Evolutionary conservation across 345 rosid species (phyloP), one percentile per base, ranked within the genome.

Genomic region (Anacardium occidentale): DNA sequence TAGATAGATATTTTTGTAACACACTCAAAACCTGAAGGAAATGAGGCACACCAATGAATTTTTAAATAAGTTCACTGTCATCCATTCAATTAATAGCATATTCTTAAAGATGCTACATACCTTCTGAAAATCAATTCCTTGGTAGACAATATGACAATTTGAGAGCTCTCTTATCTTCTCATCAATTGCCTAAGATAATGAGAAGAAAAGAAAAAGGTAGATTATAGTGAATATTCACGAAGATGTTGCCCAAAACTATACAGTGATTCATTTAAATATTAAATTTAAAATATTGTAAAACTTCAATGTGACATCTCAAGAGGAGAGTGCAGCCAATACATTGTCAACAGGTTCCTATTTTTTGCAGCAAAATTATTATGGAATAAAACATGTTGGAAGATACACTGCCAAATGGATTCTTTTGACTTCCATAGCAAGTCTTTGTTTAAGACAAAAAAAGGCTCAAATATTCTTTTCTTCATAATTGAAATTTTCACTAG

Each of bases 121-220:
- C 99, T 89, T 91, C 83, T 79, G 94, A 76, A 91, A 93, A 68
- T 91, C 91, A 72, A 88, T 74, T 62, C 88, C 97, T 26, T 78
- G 71, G 66, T 96, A 87, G 72, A 96, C 88, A 72, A 79, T 83
- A 76, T 96, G 99, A 78, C 98, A 91, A 76, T 89, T 88, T 20
- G 98, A 93, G 70, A 96, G 90, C 82, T 93, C 97, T 84, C 90
- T 84, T 77, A 96, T 96, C 88, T 90, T 91, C 82, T 93, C 97
- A 85, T 90, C 95, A 71, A 96, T 91, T 66, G 97, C 99, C 99
- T 96, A 83, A 22, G 59, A 76, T 67, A 68, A 40, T 64, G 57
- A 62, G 34, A 64, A 70, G 57, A 74, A 75, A 58, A 75, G 18
- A n/a, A 74, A 75, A 58, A 75, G 18, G 14, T 5, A 40, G 55